Evolutionary conservation across 257 asterid species (phyloP).

Genomic region (Forsythia viridissima): DNA sequence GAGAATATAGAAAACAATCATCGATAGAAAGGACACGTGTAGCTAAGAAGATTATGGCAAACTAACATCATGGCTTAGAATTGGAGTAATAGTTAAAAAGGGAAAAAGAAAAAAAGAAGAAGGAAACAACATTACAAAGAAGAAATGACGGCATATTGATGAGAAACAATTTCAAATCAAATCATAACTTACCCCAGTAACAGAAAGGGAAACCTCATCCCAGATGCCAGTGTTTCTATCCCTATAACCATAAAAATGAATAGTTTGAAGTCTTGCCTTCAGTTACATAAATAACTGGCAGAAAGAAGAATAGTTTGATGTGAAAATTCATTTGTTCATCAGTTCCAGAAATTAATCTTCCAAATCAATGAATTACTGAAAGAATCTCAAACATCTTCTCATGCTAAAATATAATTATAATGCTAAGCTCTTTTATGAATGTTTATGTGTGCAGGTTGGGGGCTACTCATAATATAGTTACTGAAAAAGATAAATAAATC

Average conservation of each 20-base stretch:
- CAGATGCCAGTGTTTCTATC: conserved; percentile 98
- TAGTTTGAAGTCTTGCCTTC: conserved; percentile 18
- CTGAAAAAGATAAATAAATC: conserved; percentile 22
- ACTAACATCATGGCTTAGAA: not conserved
- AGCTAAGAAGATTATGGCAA: not conserved
- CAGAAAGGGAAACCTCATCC: conserved; percentile 91
- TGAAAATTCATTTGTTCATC: not conserved
- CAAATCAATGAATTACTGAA: conserved; percentile 12
- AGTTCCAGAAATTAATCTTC: not conserved
- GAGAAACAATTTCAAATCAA: conserved; percentile 19
- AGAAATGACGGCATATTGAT: not conserved
- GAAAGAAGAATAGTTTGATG: not conserved
- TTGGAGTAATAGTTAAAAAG: not conserved
- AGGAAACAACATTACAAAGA: not conserved
- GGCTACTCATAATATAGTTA: conserved; percentile 2
- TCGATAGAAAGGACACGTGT: not conserved
- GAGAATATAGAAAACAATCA: conserved; percentile 1
- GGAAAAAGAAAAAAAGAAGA: not conserved
- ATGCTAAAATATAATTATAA: not conserved
- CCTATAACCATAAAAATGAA: conserved; percentile 46
- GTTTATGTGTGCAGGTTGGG: not conserved
- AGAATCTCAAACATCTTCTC: conserved; percentile 14
- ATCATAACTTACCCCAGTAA: conserved; percentile 79
- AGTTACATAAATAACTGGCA: conserved; percentile 7
- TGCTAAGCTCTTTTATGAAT: not conserved